A percentile compares a stretch with the other conserved stretches of the same genome.
These are phyloP conservation scores for Colletotrichum sansevieriae DNA, from an alignment of 2,329 filamentous ascomycete genomes.

Conservation along the genomic window DNA sequence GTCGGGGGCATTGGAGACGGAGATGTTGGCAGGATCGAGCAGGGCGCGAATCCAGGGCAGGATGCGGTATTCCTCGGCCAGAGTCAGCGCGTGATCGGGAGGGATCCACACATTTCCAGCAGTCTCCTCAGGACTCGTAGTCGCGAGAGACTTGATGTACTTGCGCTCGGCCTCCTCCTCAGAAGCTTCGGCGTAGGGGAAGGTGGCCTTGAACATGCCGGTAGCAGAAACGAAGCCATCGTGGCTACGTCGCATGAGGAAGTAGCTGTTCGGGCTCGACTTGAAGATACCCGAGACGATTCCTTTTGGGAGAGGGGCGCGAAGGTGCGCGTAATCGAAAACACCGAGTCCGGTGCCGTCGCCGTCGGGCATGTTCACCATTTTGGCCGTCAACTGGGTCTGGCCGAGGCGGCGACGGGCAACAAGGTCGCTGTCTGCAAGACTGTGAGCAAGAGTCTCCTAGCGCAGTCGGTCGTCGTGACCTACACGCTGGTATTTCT, in stretches of 20 bases:
- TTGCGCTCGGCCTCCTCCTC: slow-evolving; percentile 83
- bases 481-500: slow-evolving; percentile 72
- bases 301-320: slow-evolving; percentile 91
- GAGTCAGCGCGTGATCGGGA: slow-evolving; percentile 81
- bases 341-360: slow-evolving; percentile 81
- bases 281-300: slow-evolving; percentile 95
- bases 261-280: slow-evolving; percentile 91
- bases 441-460: slow-evolving; percentile 31
- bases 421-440: slow-evolving; percentile 78
- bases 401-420: slow-evolving; percentile 89
- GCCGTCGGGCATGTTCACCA: slow-evolving; percentile 79
- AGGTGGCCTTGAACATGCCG: slow-evolving; percentile 93
- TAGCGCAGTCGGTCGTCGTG: slow-evolving; percentile 39
- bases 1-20: slow-evolving; percentile 66
- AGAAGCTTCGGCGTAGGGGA: slow-evolving; percentile 78
- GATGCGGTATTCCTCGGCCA: slow-evolving; percentile 91
- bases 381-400: slow-evolving; percentile 88
- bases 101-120: slow-evolving; percentile 98
- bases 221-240: slow-evolving; percentile 89
- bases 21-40: slow-evolving; percentile 87
- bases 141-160: slow-evolving; percentile 85
- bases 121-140: slow-evolving; percentile 90
- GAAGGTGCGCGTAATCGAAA: slow-evolving; percentile 96
- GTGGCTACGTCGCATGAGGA: slow-evolving; percentile 91
- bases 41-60: slow-evolving; percentile 91